Conservation (phyloP, 2,329 filamentous ascomycete genomes). For the Lasiodiplodia gonubiensis region DNA sequence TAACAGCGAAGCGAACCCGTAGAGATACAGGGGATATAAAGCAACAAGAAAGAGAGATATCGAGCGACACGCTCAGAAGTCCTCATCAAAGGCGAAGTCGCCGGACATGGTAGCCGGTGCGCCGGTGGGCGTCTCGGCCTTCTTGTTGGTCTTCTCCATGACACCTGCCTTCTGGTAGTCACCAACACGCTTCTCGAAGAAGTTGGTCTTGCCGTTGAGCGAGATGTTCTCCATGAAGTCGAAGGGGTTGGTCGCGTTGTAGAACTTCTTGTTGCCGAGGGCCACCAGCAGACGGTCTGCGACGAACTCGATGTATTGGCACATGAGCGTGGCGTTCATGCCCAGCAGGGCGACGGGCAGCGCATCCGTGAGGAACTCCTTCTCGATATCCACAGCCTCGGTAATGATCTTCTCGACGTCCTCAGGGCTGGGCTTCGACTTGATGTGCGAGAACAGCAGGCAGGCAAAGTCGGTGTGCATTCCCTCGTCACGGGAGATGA, state of each 20-base stretch:
- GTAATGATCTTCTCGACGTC: conserved; percentile 86
- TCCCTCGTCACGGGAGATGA: conserved; percentile 99
- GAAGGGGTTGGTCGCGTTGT: conserved; percentile 93
- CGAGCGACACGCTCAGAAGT: conserved; percentile 72
- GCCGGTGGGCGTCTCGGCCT: conserved; percentile 48
- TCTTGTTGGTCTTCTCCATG: conserved; percentile 87
- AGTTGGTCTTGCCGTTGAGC: conserved; percentile 98
- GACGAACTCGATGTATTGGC: conserved; percentile 99
- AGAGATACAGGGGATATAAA: conserved; percentile 33
- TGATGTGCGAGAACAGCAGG: conserved; percentile 95
- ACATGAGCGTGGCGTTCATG: conserved; percentile 98
- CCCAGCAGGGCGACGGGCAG: conserved; percentile 90
- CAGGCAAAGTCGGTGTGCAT: conserved; percentile 99
- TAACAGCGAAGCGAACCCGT: conserved; percentile 33
- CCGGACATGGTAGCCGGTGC: conserved; percentile 59
- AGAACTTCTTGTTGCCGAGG: conserved; percentile 92
- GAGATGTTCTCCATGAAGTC: conserved; percentile 99
- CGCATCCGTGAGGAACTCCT: conserved; percentile 97
- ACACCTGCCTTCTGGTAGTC: conserved; percentile 99
- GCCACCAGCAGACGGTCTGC: conserved; percentile 92
- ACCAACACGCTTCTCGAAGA: conserved; percentile 99
- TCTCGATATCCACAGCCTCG: conserved; percentile 91
- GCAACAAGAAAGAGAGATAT: conserved; percentile 30
- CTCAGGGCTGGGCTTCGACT: conserved; percentile 84
- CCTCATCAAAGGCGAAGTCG: conserved; percentile 93